Base-by-base conservation (phyloP, 2,329 filamentous ascomycete species). In the Sordariomycetes sp. region DNA sequence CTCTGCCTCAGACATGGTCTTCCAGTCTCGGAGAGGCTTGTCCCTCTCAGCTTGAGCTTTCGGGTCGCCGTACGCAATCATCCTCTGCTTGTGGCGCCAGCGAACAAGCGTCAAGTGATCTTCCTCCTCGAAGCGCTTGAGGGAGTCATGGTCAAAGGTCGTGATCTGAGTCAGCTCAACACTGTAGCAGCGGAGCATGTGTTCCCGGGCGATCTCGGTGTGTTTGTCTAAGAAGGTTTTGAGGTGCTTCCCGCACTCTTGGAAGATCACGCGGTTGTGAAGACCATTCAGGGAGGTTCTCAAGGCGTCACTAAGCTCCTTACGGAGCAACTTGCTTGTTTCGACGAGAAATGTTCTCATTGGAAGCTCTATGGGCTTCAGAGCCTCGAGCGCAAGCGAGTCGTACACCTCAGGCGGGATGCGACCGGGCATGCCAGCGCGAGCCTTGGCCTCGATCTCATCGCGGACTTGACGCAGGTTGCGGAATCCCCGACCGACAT, bases 371-470 rank as follows among this genome's bases (percentile, higher is more conserved):
- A 81, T 85, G 2, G 72, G 68, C 7, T 52, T 48, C 2, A 83
- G 68, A 0, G 71, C 69, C n/a, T 70, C 56, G 12, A 64, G 58
- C 30, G 72, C 75, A 12, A 83, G 59, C 0, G 63, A 61, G 19
- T 77, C 68, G 16, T 79, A 75, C 0, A 81, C 75, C 24, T 73
- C 70, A 0, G 72, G 66, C 0, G 77, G 70, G 1, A 75, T 69
- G 1, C 76, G 63, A 6, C 70, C 68, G 0, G 75, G 75, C 43
- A 78, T 63, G 0, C 78, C 76, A 0, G 73, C 68, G 14, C 63
- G 63, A 18, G 68, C 70, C 10, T 72, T 72, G 4, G 61, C 55
- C 14, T 60, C 53, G 11, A 82, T 78, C 9, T 76, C 66, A 0
- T 61, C 53, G 0, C 69, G 65, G 2, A 84, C 72, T 24, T 68